Base-by-base conservation (phyloP, 768 basidiomycete genomes). In the Naematelia encephala region DNA sequence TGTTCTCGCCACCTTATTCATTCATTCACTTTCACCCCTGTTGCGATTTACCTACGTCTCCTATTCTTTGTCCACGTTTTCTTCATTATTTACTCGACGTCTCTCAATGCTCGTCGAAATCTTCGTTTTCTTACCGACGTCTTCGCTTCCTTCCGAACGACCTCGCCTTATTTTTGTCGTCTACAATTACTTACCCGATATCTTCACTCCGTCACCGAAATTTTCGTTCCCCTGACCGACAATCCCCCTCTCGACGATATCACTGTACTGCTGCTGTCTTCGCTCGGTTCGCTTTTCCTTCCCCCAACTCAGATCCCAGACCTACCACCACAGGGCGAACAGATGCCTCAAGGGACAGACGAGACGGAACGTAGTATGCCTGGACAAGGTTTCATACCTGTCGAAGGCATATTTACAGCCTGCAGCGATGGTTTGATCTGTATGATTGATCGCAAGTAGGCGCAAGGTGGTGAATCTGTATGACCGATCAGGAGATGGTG, bases 401-500 rank as follows among this genome's bases (percentile, higher is more conserved):
- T 74, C 30, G 70, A 74, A 61, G 73, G 66, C 39, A 72, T 72
- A 10, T 66, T 74, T 46, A 61, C 61, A 4, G 73, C 73, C 4
- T 56, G 59, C n/a, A 66, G 64, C 16, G 73, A 74, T 50, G 73
- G 68, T 3, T 22, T 74, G 48, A 50, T 61, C 19, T 74, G 73
- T 58, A 60, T 74, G 34, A 68, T 74, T 23, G 60, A 52, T 23
- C 51, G 8, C 34, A 39, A 39, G 34, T 39, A 39, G 34, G 8
- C 34, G 8, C 34, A 16, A 8, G 34, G n/a, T n/a, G n/a, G n/a
- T n/a, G n/a, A n/a, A n/a, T n/a, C n/a, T n/a, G n/a, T n/a, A n/a
- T n/a, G n/a, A n/a, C n/a, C n/a, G n/a, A n/a, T n/a, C n/a, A n/a
- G n/a, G n/a, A n/a, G n/a, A n/a, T n/a, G n/a, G n/a, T n/a, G n/a